These are phyloP conservation scores for Penicillium palitans DNA, from an alignment of 2,329 filamentous ascomycete genomes.

Conservation along the genomic window DNA sequence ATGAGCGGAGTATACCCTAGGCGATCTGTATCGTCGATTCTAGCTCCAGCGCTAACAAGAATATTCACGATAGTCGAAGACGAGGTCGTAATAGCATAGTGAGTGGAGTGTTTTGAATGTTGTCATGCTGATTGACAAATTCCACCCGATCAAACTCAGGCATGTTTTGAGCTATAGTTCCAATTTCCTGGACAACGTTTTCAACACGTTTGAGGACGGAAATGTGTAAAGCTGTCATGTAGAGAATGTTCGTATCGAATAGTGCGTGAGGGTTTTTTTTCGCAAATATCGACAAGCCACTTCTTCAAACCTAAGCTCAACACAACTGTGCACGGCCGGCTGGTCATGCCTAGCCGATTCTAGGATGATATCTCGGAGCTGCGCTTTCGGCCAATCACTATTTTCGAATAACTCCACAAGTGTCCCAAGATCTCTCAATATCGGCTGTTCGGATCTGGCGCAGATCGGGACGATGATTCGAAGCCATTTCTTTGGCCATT, in stretches of 20 bases:
- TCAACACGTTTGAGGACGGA: not conserved
- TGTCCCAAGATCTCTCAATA: not conserved
- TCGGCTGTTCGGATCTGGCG: not conserved
- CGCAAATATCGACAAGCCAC: not conserved
- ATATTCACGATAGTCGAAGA: not conserved
- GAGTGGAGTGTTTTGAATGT: not conserved
- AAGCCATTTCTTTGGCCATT: too few relatives aligned
- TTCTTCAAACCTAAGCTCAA: not conserved
- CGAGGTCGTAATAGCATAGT: not conserved
- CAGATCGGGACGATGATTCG: not conserved
- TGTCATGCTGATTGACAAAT: not conserved
- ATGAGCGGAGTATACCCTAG: not conserved
- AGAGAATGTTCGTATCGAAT: conserved; percentile 1
- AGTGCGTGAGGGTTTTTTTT: not conserved
- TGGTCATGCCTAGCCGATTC: not conserved
- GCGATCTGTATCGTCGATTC: not conserved
- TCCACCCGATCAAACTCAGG: not conserved
- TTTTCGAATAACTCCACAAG: conserved; percentile 1
- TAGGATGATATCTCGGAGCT: not conserved
- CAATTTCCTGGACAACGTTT: not conserved
- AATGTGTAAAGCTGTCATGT: not conserved
- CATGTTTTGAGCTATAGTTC: not conserved
- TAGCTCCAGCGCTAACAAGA: not conserved
- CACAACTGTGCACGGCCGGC: not conserved
- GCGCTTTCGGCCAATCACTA: not conserved